phyloP scores from a whole-genome alignment of 73 alveolate species.

The Paramecium caudatum region DNA sequence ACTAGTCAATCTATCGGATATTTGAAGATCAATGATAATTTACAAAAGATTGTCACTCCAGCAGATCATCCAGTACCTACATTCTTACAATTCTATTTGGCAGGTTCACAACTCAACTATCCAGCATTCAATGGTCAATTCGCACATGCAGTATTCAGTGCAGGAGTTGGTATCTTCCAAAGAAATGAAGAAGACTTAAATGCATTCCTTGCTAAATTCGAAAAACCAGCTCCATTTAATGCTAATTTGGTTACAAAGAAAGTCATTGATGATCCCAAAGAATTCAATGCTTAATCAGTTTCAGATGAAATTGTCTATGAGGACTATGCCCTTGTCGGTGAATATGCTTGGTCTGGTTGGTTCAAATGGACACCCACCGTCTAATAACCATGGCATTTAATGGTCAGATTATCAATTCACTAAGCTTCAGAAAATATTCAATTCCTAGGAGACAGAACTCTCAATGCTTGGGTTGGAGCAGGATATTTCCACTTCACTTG shows the following conservation, averaged over 20 bases:
- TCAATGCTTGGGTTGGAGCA: constrained; percentile 56
- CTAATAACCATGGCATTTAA: constrained; percentile 63
- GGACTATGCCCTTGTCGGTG: constrained; percentile 5
- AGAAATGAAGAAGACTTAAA: background rate
- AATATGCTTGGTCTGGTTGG: constrained; percentile 70
- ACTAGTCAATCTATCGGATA: background rate
- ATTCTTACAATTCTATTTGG: constrained; percentile 57
- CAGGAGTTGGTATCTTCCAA: constrained; percentile 34
- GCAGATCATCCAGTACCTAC: constrained; percentile 41
- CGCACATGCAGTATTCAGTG: constrained; percentile 14
- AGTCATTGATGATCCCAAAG: background rate
- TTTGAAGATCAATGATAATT: constrained; percentile 42
- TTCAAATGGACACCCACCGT: constrained; percentile 63
- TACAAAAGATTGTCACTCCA: constrained; percentile 1
- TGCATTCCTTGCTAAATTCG: background rate
- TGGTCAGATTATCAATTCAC: constrained; percentile 49
- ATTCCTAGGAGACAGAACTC: constrained; percentile 63
- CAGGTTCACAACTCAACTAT: constrained; percentile 24
- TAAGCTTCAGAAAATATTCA: background rate
- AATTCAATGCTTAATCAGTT: background rate
- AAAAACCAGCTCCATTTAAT: constrained; percentile 46
- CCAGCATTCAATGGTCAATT: constrained; percentile 67
- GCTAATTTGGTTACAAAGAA: constrained; percentile 9
- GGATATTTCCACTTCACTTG: constrained; percentile 60
- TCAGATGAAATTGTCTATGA: background rate